Evolutionary conservation across 2,329 filamentous ascomycete genomes (phyloP).

Genomic region (Acarospora socialis): DNA sequence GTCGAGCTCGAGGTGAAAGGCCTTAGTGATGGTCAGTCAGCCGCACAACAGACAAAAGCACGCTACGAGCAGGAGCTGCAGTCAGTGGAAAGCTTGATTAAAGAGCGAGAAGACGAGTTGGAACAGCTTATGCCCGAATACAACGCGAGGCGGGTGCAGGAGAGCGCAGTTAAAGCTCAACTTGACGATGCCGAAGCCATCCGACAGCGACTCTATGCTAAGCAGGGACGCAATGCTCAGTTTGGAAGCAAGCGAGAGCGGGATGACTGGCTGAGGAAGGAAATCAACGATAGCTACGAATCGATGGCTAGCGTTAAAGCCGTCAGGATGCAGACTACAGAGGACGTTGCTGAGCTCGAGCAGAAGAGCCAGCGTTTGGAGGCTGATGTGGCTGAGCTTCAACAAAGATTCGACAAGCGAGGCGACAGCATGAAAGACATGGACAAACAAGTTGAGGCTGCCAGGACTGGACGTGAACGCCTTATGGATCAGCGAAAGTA

Average conservation of each 20-base stretch:
- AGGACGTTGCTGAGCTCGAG: constrained; percentile 64
- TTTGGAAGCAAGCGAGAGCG: constrained; percentile 82
- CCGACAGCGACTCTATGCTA: constrained; percentile 69
- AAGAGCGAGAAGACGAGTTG: constrained; percentile 62
- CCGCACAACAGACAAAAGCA: constrained; percentile 56
- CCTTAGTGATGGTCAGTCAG: constrained; percentile 67
- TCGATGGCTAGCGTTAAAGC: constrained; percentile 69
- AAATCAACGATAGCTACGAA: constrained; percentile 66
- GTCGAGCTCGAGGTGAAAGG: constrained; percentile 73
- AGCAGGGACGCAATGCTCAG: constrained; percentile 76
- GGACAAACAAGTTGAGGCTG: constrained; percentile 57
- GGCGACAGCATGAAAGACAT: constrained; percentile 59
- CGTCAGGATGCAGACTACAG: constrained; percentile 67
- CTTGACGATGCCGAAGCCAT: constrained; percentile 63
- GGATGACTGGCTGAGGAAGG: constrained; percentile 64
- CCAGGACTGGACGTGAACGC: constrained; percentile 63
- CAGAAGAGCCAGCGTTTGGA: constrained; percentile 58
- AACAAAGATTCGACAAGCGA: constrained; percentile 63
- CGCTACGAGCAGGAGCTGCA: constrained; percentile 59
- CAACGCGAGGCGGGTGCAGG: constrained; percentile 56
- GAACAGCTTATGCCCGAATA: constrained; percentile 62
- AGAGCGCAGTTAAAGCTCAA: constrained; percentile 54
- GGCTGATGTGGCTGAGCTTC: constrained; percentile 53
- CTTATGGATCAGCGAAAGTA: constrained; percentile 72
- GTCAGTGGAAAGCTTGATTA: constrained; percentile 59